Evolutionary conservation across 441 rosid genomes (phyloP).

Genomic region (Aquilaria agallochum): DNA sequence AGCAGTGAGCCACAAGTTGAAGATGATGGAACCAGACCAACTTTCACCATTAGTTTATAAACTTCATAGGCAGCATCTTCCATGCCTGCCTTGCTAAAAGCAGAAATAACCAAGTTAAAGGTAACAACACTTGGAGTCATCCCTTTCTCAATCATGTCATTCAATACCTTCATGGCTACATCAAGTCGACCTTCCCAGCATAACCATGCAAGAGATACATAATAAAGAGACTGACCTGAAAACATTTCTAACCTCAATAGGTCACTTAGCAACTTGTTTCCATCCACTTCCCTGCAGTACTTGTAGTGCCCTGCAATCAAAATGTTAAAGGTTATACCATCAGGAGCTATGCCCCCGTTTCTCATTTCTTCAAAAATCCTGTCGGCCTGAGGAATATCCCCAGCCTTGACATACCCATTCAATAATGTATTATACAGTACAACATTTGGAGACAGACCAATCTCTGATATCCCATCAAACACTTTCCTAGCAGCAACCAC

Average conservation of each 20-base stretch:
- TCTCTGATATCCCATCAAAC: conserved; percentile 40
- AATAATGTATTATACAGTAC: conserved; percentile 51
- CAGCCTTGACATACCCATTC: conserved; percentile 69
- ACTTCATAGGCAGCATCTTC: conserved; percentile 44
- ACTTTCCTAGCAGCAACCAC: conserved; percentile 49
- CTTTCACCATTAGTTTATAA: conserved; percentile 44
- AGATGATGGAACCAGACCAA: conserved; percentile 52
- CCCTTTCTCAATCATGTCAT: conserved; percentile 56
- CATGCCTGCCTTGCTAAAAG: conserved; percentile 46
- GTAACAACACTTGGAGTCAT: conserved; percentile 44
- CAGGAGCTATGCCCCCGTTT: conserved; percentile 46
- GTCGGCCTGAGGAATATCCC: conserved; percentile 49
- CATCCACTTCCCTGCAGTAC: conserved; percentile 50
- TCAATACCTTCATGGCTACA: conserved; percentile 42
- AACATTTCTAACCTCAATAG: conserved; percentile 25
- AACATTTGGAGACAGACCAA: conserved; percentile 42
- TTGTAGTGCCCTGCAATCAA: conserved; percentile 58
- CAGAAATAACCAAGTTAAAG: conserved; percentile 65
- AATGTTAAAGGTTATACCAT: conserved; percentile 60
- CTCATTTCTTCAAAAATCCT: conserved; percentile 55
- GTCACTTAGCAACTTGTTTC: conserved; percentile 42
- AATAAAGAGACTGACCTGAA: conserved; percentile 34
- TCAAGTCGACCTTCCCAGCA: conserved; percentile 69
- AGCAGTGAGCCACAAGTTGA: conserved; percentile 62
- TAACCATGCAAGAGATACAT: conserved; percentile 48